Evolutionary conservation across 306 rosid genomes (phyloP).

Genomic region (Astragalus glycyphyllos): DNA sequence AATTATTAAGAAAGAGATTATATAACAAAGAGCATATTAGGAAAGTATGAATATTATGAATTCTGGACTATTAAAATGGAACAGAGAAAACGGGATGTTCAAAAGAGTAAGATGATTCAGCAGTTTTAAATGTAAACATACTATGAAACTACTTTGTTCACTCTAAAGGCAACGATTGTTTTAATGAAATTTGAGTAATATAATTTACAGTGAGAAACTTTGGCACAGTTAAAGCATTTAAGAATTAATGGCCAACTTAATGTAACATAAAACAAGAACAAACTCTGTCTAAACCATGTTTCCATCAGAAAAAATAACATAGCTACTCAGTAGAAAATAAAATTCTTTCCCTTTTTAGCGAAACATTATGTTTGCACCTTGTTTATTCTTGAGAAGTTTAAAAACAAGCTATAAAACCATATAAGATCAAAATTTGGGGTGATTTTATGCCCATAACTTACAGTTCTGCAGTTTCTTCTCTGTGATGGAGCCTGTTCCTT

Average conservation of each 20-base stretch:
- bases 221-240: neutral
- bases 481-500: too few species aligned
- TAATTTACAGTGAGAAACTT: constrained; percentile 44
- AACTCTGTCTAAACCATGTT: too few species aligned
- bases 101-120: constrained; percentile 9
- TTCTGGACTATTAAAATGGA: neutral
- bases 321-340: neutral
- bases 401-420: neutral
- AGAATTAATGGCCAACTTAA: too few species aligned
- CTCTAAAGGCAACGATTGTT: neutral
- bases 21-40: too few species aligned
- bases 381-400: neutral
- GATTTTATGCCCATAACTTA: constrained; percentile 49
- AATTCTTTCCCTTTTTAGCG: neutral
- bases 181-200: constrained; percentile 27
- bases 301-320: neutral
- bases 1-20: too few species aligned
- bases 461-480: constrained; percentile 33
- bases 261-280: too few species aligned
- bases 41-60: too few species aligned
- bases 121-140: neutral
- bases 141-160: neutral
- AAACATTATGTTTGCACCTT: neutral
- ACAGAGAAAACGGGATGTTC: constrained; percentile 23
- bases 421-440: constrained; percentile 8